phyloP scores from a whole-genome alignment of 2,329 filamentous ascomycete genomes.

The Samsoniella hepiali region DNA sequence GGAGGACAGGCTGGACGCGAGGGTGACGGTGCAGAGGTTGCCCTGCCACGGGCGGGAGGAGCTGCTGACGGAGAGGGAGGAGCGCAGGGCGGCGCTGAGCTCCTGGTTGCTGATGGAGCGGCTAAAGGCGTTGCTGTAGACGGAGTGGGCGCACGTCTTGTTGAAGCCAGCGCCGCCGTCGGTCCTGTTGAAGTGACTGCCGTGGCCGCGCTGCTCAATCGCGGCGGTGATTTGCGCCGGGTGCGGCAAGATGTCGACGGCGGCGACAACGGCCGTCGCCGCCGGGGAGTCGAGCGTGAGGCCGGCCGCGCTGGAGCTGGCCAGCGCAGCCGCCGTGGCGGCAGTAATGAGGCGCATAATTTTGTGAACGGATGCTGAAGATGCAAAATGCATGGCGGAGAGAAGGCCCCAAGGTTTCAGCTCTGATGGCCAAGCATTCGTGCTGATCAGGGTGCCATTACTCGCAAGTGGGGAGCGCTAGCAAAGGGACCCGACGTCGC shows the following conservation, averaged over 20 bases:
- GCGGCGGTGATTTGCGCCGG: conserved; percentile 2
- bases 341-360: neutral
- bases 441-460: neutral
- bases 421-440: neutral
- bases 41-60: neutral
- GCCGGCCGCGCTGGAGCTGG: neutral
- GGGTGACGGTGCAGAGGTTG: conserved; percentile 16
- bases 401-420: neutral
- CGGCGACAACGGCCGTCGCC: neutral
- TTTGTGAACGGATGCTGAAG: neutral
- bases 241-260: neutral
- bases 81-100: conserved; percentile 2
- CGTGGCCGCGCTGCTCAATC: neutral
- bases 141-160: conserved; percentile 10
- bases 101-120: neutral
- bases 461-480: conserved; percentile 16
- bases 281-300: conserved; percentile 3
- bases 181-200: neutral
- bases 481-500: neutral
- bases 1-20: conserved; percentile 4
- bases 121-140: neutral
- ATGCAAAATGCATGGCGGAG: neutral
- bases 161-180: neutral
- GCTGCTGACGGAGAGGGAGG: neutral
- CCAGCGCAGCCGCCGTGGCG: neutral